Evolutionary conservation across 176 grass and related monocot species (phyloP), one percentile per base, ranked within the genome.

Genomic region (Thinopyrum elongatum): DNA sequence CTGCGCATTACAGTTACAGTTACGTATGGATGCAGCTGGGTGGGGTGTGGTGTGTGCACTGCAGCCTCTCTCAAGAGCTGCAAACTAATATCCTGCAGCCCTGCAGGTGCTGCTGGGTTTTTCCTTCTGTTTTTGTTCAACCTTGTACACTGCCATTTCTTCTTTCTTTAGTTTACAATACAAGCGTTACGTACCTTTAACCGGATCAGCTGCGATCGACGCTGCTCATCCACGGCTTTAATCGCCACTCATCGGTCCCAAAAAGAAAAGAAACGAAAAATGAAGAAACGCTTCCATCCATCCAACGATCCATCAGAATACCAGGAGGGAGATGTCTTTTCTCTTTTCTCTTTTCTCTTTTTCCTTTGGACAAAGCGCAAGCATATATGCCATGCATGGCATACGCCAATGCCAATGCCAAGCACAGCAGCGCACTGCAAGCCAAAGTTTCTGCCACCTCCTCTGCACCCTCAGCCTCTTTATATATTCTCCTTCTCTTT

Each of bases 331-430:
- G 2, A 22, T 22, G 51, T 21, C 17, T 7, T 58, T 42, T 42
- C 39, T 10, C 17, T 55, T 57, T 21, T 57, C 19, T 15, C n/a
- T n/a, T n/a, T n/a, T n/a, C n/a, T 16, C n/a, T 65, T 49, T n/a
- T 42, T 36, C 6, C 88, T 85, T 85, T 85, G 46, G 77, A 44
- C 68, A 85, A 88, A 88, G 77, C 0, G 35, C 29, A 74, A 47
- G 72, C 72, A 75, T 74, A 41, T 21, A 72, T 51, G 71, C 15
- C 46, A 16, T 49, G 46, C 46, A 47, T 15, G 44, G 44, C 44
- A 58, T 53, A 51, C 5, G 51, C 51, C 51, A 55, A 55, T 1
- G 16, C 16, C 44, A 47, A 55, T 21, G 17, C 51, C 17, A 55
- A 55, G 49, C 49, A 55, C 49, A 19, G 51, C 17, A 55, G 16